Evolutionary conservation across 2,329 filamentous ascomycete genomes (phyloP).

Genomic region (Pseudogymnoascus sp.): DNA sequence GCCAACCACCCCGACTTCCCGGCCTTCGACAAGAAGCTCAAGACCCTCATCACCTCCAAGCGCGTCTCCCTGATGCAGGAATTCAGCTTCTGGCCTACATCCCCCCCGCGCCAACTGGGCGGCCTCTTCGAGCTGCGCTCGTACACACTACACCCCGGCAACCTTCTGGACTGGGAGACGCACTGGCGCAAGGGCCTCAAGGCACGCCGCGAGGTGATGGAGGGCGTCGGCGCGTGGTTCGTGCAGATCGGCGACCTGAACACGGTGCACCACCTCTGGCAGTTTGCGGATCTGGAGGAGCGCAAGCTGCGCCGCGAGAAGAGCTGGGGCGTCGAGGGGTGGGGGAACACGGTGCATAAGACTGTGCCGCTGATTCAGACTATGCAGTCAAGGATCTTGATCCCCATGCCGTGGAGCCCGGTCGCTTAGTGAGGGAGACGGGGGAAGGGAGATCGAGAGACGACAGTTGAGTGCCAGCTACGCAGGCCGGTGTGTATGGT

Average conservation of each 20-base stretch:
- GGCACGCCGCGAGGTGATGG: conserved; percentile 93
- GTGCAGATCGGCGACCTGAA: conserved; percentile 97
- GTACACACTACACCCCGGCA: conserved; percentile 92
- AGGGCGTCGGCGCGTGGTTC: conserved; percentile 97
- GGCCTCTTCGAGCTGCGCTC: conserved; percentile 94
- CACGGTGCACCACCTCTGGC: conserved; percentile 96
- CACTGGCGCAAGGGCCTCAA: conserved; percentile 92
- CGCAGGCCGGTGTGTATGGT: neutral
- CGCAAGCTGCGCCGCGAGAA: conserved; percentile 82
- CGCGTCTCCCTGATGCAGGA: conserved; percentile 94
- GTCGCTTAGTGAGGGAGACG: conserved; percentile 51
- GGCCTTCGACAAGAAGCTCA: conserved; percentile 77
- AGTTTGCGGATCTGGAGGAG: conserved; percentile 95
- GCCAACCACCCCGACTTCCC: conserved; percentile 74
- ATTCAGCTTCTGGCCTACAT: conserved; percentile 99
- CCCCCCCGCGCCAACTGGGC: conserved; percentile 77
- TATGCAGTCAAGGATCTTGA: conserved; percentile 90
- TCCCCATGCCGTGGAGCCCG: conserved; percentile 95
- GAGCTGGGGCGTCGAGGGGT: conserved; percentile 91
- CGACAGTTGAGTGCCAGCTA: conserved; percentile 3
- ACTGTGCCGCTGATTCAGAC: conserved; percentile 93
- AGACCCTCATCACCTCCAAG: conserved; percentile 76
- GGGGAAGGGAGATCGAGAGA: conserved; percentile 8
- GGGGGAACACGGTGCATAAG: conserved; percentile 97
- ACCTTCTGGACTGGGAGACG: conserved; percentile 95